These are phyloP conservation scores for Colletotrichum cuscutae DNA, from an alignment of 2,329 filamentous ascomycete species.

Conservation along the genomic window DNA sequence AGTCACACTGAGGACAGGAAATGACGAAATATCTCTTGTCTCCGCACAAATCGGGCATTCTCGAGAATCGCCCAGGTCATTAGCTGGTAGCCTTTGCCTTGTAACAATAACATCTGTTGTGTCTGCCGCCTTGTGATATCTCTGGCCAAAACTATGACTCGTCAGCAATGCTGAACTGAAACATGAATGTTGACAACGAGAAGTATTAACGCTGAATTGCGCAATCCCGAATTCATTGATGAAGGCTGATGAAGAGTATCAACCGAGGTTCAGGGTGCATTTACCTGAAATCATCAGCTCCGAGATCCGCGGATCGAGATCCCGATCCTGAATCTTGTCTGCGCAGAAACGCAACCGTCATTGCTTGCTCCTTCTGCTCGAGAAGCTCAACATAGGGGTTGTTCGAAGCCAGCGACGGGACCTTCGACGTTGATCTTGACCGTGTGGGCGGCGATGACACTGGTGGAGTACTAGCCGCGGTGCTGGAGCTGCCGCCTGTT, in stretches of 20 bases:
- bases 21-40: constrained; percentile 41
- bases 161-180: constrained; percentile 12
- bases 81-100: constrained; percentile 41
- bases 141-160: constrained; percentile 44
- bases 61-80: constrained; percentile 37
- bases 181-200: not conserved
- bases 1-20: constrained; percentile 47
- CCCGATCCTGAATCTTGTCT: constrained; percentile 38
- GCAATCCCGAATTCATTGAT: not conserved
- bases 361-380: constrained; percentile 44
- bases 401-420: constrained; percentile 6
- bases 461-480: constrained; percentile 24
- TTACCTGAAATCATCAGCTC: constrained; percentile 46
- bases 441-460: constrained; percentile 36
- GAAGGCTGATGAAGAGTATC: no score
- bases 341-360: constrained; percentile 44
- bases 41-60: constrained; percentile 52
- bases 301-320: constrained; percentile 33
- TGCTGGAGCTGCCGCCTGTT: constrained; percentile 18
- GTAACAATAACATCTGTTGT: constrained; percentile 44
- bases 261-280: not conserved
- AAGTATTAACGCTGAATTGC: not conserved
- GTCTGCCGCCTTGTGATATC: constrained; percentile 43
- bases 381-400: constrained; percentile 45
- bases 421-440: not conserved